phyloP scores from a whole-genome alignment of 2,329 filamentous ascomycete genomes.

The Leptodontidium sp. region DNA sequence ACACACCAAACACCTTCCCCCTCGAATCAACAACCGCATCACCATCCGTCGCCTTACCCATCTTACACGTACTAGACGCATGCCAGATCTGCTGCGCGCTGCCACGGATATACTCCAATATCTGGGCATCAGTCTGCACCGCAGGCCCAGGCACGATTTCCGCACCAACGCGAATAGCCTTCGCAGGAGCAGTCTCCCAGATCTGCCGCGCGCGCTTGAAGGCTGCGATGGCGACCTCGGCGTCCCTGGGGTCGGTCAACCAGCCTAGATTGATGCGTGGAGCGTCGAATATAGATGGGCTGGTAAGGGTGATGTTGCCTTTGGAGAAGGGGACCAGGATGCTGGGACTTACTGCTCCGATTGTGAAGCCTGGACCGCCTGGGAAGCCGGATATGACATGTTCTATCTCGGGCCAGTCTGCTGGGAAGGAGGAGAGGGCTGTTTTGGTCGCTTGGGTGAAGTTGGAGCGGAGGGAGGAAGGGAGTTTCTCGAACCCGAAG shows the following conservation, averaged over 20 bases:
- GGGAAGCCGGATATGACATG: constrained; percentile 52
- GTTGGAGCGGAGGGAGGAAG: constrained; percentile 30
- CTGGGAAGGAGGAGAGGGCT: constrained; percentile 48
- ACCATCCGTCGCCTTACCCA: constrained; percentile 56
- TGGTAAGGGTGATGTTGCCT: constrained; percentile 53
- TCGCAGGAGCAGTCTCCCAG: constrained; percentile 21
- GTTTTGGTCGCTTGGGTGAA: constrained; percentile 49
- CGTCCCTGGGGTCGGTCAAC: constrained; percentile 53
- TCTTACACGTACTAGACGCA: constrained; percentile 63
- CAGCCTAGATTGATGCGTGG: constrained; percentile 55
- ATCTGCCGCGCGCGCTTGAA: constrained; percentile 53
- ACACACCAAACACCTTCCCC: constrained; percentile 35
- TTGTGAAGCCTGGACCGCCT: constrained; percentile 48
- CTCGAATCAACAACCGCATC: constrained; percentile 43
- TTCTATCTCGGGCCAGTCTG: constrained; percentile 39
- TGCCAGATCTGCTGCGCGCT: constrained; percentile 53
- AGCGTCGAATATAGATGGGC: constrained; percentile 45
- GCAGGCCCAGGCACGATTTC: constrained; percentile 32
- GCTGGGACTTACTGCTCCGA: constrained; percentile 48
- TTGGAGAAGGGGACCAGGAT: constrained; percentile 53
- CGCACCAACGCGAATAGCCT: constrained; percentile 26
- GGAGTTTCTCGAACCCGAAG: constrained; percentile 49
- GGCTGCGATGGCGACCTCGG: constrained; percentile 53
- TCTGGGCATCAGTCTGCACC: constrained; percentile 36
- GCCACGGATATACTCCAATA: constrained; percentile 33